Conservation (phyloP, 164 flowering plant species). For the Kingdonia uniflora region DNA sequence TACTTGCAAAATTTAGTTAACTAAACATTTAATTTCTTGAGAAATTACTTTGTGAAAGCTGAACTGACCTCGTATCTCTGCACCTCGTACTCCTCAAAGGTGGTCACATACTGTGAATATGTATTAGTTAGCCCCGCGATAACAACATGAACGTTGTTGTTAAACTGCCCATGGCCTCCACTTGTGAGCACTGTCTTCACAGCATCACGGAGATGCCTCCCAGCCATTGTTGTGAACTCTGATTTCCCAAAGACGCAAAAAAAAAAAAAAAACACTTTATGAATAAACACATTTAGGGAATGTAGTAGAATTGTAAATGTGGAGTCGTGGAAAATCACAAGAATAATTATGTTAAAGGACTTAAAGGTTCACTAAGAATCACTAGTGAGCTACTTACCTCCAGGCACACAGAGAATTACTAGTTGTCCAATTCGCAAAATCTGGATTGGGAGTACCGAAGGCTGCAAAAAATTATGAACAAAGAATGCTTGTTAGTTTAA, state of each 20-base stretch:
- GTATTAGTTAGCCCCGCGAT: slow-evolving; percentile 90
- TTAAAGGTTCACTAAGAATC: no score
- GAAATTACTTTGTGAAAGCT: not conserved
- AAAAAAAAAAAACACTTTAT: no score
- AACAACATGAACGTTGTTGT: slow-evolving; percentile 58
- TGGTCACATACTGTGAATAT: slow-evolving; percentile 91
- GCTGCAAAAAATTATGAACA: slow-evolving; percentile 41
- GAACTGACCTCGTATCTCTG: slow-evolving; percentile 91
- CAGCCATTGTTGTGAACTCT: slow-evolving; percentile 99
- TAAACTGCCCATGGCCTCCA: slow-evolving; percentile 31
- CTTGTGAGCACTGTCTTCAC: slow-evolving; percentile 51
- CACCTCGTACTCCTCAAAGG: slow-evolving; percentile 83
- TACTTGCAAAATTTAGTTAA: no score
- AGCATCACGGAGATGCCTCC: slow-evolving; percentile 96
- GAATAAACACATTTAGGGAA: not conserved
- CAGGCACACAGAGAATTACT: slow-evolving; percentile 91
- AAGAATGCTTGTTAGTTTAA: not conserved
- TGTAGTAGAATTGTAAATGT: no score
- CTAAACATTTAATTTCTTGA: no score
- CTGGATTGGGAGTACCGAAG: slow-evolving; percentile 92
- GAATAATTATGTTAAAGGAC: no score
- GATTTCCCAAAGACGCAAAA: slow-evolving; percentile 4
- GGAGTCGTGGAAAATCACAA: no score
- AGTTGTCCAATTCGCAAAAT: slow-evolving; percentile 88
- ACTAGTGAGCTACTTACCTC: slow-evolving; percentile 65